Evolutionary conservation across 495 filamentous ascomycete species (phyloP).

Genomic region (Bombardia bombarda): DNA sequence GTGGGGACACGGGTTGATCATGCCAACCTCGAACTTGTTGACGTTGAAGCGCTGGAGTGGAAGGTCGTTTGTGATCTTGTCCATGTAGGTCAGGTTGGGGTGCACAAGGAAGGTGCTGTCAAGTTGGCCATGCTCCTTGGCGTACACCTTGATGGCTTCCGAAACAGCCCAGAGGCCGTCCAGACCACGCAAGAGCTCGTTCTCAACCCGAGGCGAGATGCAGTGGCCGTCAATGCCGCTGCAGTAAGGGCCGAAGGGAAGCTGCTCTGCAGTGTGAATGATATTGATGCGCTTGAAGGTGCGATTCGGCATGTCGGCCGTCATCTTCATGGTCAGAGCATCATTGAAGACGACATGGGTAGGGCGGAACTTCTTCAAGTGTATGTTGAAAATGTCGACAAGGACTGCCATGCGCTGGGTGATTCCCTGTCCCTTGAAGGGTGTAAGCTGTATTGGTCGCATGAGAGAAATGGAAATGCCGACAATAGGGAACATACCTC

Average conservation of each 20-base stretch:
- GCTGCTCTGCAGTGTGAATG: constrained; percentile 25
- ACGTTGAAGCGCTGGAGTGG: constrained; percentile 18
- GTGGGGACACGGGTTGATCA: constrained; percentile 26
- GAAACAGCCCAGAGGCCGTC: constrained; percentile 26
- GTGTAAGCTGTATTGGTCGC: background rate
- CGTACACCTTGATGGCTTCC: constrained; percentile 18
- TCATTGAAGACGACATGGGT: constrained; percentile 28
- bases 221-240: constrained; percentile 19
- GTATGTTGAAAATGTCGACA: constrained; percentile 7
- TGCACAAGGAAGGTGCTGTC: constrained; percentile 20
- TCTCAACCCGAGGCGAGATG: constrained; percentile 13
- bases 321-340: constrained; percentile 22
- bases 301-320: constrained; percentile 4
- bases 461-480: background rate
- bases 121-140: constrained; percentile 15
- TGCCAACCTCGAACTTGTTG: constrained; percentile 21
- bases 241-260: constrained; percentile 22
- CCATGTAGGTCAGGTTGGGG: constrained; percentile 16
- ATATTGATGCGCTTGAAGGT: constrained; percentile 14
- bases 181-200: constrained; percentile 14
- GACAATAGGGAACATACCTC: constrained; percentile 8
- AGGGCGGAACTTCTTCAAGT: constrained; percentile 14
- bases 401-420: constrained; percentile 9
- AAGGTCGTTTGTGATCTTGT: constrained; percentile 9
- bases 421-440: background rate